phyloP scores from a whole-genome alignment of 768 basidiomycete species.

The Mycena latifolia region DNA sequence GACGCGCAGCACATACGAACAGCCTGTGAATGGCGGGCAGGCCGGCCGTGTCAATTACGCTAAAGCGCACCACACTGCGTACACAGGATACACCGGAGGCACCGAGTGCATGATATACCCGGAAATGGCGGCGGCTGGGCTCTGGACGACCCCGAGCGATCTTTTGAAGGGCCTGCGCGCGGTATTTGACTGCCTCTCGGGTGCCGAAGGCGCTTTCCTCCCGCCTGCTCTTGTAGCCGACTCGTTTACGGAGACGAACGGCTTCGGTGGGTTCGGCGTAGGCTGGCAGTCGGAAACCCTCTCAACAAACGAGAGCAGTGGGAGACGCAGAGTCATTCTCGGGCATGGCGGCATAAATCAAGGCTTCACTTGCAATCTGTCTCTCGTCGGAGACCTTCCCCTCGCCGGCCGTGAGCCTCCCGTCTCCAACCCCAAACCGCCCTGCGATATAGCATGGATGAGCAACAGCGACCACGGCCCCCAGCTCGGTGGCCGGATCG shows the following conservation, averaged over 20 bases:
- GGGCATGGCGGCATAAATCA: constrained; percentile 14
- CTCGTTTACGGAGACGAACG: constrained; percentile 21
- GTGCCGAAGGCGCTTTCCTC: constrained; percentile 8
- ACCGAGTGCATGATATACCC: constrained; percentile 23
- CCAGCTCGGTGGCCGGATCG: constrained; percentile 3
- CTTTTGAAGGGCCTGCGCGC: constrained; percentile 17
- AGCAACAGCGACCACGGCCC: constrained; percentile 21
- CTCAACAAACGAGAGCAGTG: neutral
- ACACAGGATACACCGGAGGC: constrained; percentile 9
- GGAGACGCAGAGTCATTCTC: constrained; percentile 2
- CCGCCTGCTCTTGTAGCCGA: constrained; percentile 23
- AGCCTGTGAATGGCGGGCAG: constrained; percentile 1
- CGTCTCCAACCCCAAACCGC: constrained; percentile 6
- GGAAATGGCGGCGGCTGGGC: constrained; percentile 25
- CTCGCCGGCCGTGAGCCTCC: neutral
- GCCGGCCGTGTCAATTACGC: constrained; percentile 12
- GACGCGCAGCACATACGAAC: constrained; percentile 14
- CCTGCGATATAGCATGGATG: constrained; percentile 26
- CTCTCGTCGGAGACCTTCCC: constrained; percentile 23
- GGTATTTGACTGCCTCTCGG: constrained; percentile 24
- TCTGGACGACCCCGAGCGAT: constrained; percentile 26
- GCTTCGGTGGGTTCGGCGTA: constrained; percentile 22
- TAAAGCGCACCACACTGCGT: constrained; percentile 18
- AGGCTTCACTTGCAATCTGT: constrained; percentile 14
- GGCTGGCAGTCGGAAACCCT: constrained; percentile 18